phyloP scores from a whole-genome alignment of 805 yeast genomes.

The Metschnikowia kofuensis region DNA sequence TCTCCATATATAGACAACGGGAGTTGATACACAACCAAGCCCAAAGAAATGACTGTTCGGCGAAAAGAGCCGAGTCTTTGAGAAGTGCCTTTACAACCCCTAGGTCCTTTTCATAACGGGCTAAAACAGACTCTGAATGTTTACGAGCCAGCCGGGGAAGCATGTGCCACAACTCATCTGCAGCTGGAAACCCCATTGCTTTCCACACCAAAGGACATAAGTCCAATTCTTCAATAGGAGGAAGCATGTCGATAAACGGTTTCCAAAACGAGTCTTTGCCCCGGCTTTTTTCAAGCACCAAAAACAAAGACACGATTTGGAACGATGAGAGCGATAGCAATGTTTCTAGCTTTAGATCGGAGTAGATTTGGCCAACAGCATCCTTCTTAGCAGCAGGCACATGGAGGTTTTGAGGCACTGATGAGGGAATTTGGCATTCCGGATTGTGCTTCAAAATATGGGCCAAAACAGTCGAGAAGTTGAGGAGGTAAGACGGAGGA shows the following conservation, averaged over 20 bases:
- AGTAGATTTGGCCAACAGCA: slow-evolving; percentile 30
- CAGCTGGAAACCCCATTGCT: slow-evolving; percentile 23
- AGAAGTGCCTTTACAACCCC: slow-evolving; percentile 27
- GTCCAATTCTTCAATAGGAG: slow-evolving; percentile 50
- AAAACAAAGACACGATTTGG: slow-evolving; percentile 54
- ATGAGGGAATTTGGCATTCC: slow-evolving; percentile 24
- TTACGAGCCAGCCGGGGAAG: slow-evolving; percentile 45
- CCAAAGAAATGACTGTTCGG: slow-evolving; percentile 46
- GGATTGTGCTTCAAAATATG: slow-evolving; percentile 44
- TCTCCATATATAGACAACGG: slow-evolving; percentile 78
- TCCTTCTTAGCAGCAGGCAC: slow-evolving; percentile 27
- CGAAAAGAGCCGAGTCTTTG: slow-evolving; percentile 9
- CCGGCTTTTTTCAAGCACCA: slow-evolving; percentile 44
- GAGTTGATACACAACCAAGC: slow-evolving; percentile 89
- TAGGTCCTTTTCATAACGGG: slow-evolving; percentile 47
- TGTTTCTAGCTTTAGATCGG: slow-evolving; percentile 26
- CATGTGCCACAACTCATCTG: slow-evolving; percentile 26
- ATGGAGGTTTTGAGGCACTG: slow-evolving; percentile 19
- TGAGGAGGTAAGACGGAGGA: slow-evolving; percentile 57
- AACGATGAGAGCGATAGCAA: slow-evolving; percentile 51
- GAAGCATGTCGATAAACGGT: slow-evolving; percentile 66
- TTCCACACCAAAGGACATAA: slow-evolving; percentile 67
- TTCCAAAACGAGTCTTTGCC: slow-evolving; percentile 53
- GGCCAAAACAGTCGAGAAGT: slow-evolving; percentile 48
- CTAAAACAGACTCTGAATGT: slow-evolving; percentile 41